Conservation (phyloP, 2,329 filamentous ascomycete species). For the Chrysosporium keratinophilum region DNA sequence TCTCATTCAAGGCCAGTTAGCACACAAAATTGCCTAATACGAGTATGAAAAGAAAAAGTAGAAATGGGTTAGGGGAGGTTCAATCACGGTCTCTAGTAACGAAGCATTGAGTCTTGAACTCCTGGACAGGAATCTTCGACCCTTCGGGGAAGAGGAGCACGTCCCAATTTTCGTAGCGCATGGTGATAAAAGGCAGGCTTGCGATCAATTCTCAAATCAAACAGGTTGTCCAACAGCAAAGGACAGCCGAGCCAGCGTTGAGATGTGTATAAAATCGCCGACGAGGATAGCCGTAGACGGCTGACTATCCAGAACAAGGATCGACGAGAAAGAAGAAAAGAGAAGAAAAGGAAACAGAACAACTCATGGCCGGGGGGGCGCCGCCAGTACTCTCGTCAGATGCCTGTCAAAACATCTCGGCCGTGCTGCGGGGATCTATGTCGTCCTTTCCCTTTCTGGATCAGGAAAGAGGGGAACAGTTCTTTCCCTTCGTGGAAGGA, state of each 20-base stretch:
- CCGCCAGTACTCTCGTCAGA: background rate
- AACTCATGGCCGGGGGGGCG: background rate
- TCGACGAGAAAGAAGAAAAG: background rate
- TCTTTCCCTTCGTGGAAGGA: background rate
- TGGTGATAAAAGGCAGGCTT: constrained; percentile 28
- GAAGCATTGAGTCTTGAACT: constrained; percentile 71
- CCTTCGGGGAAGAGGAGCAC: constrained; percentile 65
- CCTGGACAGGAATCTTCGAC: constrained; percentile 61
- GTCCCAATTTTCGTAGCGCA: constrained; percentile 84
- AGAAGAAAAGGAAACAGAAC: background rate
- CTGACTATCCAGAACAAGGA: constrained; percentile 3
- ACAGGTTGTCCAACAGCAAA: background rate
- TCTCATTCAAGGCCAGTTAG: background rate
- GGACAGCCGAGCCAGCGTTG: background rate
- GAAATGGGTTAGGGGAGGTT: constrained; percentile 16
- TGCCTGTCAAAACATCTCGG: background rate
- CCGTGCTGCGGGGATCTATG: background rate
- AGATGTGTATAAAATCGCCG: background rate
- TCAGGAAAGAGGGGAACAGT: background rate
- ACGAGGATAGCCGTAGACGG: background rate
- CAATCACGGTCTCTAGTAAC: constrained; percentile 46
- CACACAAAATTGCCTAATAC: too few species aligned
- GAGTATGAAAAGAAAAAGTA: too few species aligned
- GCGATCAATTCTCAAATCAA: background rate
- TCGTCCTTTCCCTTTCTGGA: background rate